Conservation (phyloP, 73 alveolate species). For the Paramecium primaurelia region DNA sequence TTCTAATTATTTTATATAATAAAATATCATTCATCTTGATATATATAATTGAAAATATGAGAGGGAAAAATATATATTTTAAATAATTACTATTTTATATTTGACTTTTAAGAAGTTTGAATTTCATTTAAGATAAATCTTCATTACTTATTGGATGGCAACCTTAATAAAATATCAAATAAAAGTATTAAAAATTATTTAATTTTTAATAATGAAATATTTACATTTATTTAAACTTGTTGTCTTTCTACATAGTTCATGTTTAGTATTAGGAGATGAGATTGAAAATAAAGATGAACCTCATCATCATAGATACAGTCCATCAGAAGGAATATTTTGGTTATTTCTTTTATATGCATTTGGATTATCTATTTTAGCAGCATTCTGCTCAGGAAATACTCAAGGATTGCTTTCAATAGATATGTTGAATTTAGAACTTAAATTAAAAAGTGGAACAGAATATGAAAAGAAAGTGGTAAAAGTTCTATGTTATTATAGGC, state of each 20-base stretch:
- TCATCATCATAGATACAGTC: slow-evolving; percentile 1
- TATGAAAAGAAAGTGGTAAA: slow-evolving; percentile 48
- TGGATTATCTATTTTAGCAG: slow-evolving; percentile 54
- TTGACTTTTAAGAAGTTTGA: not conserved
- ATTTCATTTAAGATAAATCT: not conserved
- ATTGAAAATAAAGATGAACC: not conserved
- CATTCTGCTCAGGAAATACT: slow-evolving; percentile 53
- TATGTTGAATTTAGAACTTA: slow-evolving; percentile 47
- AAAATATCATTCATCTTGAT: too few relatives aligned
- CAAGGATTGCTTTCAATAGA: slow-evolving; percentile 63
- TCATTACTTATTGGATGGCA: not conserved
- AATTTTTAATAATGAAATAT: not conserved
- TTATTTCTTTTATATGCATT: not conserved
- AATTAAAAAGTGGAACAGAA: slow-evolving; percentile 51
- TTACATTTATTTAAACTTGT: not conserved
- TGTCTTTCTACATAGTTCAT: not conserved
- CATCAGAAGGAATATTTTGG: not conserved
- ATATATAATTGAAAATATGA: too few relatives aligned
- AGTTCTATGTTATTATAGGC: slow-evolving; percentile 71
- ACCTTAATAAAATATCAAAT: not conserved
- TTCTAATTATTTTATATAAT: too few relatives aligned
- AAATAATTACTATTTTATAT: too few relatives aligned
- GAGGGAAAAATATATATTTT: too few relatives aligned
- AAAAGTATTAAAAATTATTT: not conserved
- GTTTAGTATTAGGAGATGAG: not conserved